Percentiles rank a stretch among this genome's conserved stretches.
Evolutionary conservation across 345 rosid genomes (phyloP).

Genomic region (Hevea brasiliensis): DNA sequence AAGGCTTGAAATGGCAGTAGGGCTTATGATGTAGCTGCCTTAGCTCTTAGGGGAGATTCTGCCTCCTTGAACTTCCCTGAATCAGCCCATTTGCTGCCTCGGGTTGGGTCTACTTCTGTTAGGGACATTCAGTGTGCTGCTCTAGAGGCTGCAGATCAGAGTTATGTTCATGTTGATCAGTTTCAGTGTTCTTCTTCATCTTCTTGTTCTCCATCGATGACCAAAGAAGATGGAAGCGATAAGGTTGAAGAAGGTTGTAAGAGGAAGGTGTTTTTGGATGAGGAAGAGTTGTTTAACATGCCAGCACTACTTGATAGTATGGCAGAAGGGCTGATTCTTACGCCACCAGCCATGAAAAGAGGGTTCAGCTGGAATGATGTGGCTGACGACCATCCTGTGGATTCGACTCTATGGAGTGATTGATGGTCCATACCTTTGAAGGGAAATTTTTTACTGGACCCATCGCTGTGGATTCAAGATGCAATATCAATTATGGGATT

Average conservation of each 20-base stretch:
- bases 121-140: slow-evolving; percentile 49
- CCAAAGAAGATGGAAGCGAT: too few species aligned
- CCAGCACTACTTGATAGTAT: slow-evolving; percentile 47
- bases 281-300: slow-evolving; percentile 66
- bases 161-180: background rate
- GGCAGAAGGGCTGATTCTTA: slow-evolving; percentile 61
- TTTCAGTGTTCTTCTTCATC: slow-evolving; percentile 5
- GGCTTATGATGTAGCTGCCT: slow-evolving; percentile 52
- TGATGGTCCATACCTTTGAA: slow-evolving; percentile 4
- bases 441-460: too few species aligned
- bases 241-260: slow-evolving; percentile 9
- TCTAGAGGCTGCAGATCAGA: slow-evolving; percentile 28
- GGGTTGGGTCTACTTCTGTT: slow-evolving; percentile 33
- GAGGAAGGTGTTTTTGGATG: slow-evolving; percentile 33
- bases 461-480: too few species aligned
- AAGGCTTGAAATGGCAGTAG: slow-evolving; percentile 42
- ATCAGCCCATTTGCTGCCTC: slow-evolving; percentile 32
- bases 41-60: slow-evolving; percentile 42
- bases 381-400: slow-evolving; percentile 21
- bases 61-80: slow-evolving; percentile 47
- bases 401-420: slow-evolving; percentile 49
- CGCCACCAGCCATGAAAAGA: slow-evolving; percentile 46
- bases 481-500: too few species aligned
- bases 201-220: background rate
- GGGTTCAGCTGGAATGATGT: slow-evolving; percentile 42